Conservation (phyloP, 1,284 basidiomycete species). For the Apiotrichum porosum region DNA sequence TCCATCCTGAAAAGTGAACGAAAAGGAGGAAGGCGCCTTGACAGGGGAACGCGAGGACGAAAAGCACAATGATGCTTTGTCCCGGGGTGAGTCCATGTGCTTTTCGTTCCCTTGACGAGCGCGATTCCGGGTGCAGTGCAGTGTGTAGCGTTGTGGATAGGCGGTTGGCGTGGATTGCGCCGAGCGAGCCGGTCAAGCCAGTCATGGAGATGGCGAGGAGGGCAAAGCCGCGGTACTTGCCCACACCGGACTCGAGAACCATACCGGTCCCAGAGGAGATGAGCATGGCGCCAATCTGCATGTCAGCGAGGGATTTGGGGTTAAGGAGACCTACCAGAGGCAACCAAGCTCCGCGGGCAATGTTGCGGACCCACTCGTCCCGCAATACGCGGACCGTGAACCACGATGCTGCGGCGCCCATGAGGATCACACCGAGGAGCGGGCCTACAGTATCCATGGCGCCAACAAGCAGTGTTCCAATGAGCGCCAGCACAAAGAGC, state of each 20-base stretch:
- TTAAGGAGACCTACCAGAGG: constrained; percentile 65
- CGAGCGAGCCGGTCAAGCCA: constrained; percentile 79
- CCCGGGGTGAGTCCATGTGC: constrained; percentile 30
- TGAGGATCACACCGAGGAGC: constrained; percentile 56
- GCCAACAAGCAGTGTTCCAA: constrained; percentile 59
- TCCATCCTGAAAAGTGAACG: constrained; percentile 67
- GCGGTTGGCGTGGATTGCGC: constrained; percentile 85
- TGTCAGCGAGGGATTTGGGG: background rate
- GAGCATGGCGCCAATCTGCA: constrained; percentile 68
- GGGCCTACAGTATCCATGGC: constrained; percentile 64
- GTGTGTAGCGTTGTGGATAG: constrained; percentile 62
- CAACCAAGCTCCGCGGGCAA: constrained; percentile 79
- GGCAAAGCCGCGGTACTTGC: constrained; percentile 79
- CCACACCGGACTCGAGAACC: constrained; percentile 83
- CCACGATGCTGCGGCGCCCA: constrained; percentile 55
- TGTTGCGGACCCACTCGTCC: constrained; percentile 47
- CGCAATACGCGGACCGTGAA: constrained; percentile 54
- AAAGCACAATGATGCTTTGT: constrained; percentile 56
- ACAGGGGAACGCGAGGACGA: constrained; percentile 68
- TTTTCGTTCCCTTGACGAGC: background rate
- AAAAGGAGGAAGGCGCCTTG: constrained; percentile 66
- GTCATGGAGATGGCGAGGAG: constrained; percentile 84
- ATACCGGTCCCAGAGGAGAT: constrained; percentile 88
- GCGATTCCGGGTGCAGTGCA: constrained; percentile 26
- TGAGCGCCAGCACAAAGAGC: constrained; percentile 66